Base-by-base conservation (phyloP, 768 basidiomycete species). In the Fomitopsis serialis region DNA sequence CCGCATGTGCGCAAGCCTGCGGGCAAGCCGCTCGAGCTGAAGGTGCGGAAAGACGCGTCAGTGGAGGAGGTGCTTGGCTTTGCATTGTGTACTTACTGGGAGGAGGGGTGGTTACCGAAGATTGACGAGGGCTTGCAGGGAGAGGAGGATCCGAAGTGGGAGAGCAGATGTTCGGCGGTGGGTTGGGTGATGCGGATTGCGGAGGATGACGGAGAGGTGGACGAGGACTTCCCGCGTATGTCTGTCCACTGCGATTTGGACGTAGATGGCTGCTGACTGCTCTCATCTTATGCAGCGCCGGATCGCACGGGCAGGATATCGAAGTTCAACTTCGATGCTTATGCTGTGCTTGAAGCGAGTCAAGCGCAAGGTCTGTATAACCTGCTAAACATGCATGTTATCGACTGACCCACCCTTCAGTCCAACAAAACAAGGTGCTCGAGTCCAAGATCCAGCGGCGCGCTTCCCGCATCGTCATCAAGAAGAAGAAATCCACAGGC, bases 181-280 rank as follows among this genome's bases (percentile, higher is more conserved):
- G 93, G 92, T 1, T 99, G 97, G 96, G 85, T 92, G 36, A 67
- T 99, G 70, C 75, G 92, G 54, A 93, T 98, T 51, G 90, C 93
- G 1, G 97, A 99, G 62, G 91, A 94, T 43, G 95, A 98, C 66
- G 97, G 97, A 15, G 96, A 98, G 68, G 92, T 98, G 0, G 97
- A 99, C 66, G 97, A 98, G 66, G 97, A 99, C 72, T 98, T 95
- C 65, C 97, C 96, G 22, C 89, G 95, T 96, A 67, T 61, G 90
- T 53, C 13, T 27, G n/a, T n/a, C 27, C 1, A 5, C n/a, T 34
- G 0, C 24, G 19, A 19, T 48, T 24, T 27, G 12, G 19, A 11
- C 48, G 21, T 34, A 32, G 10, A 45, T 52, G 11, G n/a, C 9
- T 32, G n/a, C n/a, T n/a, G n/a, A n/a, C n/a, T n/a, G n/a, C 29